Base-by-base conservation (phyloP, 129 eudicot genomes). In the Helichrysum umbraculigerum region DNA sequence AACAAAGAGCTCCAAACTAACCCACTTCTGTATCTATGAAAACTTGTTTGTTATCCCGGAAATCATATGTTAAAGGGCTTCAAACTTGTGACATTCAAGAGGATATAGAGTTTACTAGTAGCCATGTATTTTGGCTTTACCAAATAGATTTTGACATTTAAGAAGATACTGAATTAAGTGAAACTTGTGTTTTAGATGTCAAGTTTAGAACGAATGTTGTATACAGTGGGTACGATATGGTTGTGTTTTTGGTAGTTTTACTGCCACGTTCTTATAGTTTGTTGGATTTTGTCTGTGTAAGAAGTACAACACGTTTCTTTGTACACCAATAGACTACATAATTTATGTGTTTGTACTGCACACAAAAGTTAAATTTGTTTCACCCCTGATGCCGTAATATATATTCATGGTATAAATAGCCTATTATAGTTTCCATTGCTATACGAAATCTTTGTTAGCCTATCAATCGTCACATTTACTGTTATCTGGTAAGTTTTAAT, bases 1-100 rank as follows among this genome's bases (percentile, higher is more conserved):
- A 65, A 85, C 70, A 86, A 83, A 85, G 59, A 57, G n/a, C 74
- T 60, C 59, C 77, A 76, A 80, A 16, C 47, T 17, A 77, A 59
- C 68, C 78, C 44, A 21, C 78, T 39, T 28, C 56, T 72, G 78
- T 56, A 73, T 80, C 65, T 74, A 41, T 80, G 47, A 67, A 75
- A 80, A 76, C 71, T 44, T 59, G 71, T 74, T 69, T 59, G 68
- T 74, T 42, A 58, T 58, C 7, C 21, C 47, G 65, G 44, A 32
- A 66, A 50, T 11, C 16, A 28, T 41, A 35, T 54, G 69, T 58
- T 52, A 41, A 60, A 5, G 51, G 80, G 80, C 51, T 75, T 68
- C 37, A 39, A 54, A 76, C 60, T 7, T 54, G 61, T 68, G 68
- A 41, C 44, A 20, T 60, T 32, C 15, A 50, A 61, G 71, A 78